Evolutionary conservation across 331 rosid species (phyloP).

Genomic region (Cydonia oblonga): DNA sequence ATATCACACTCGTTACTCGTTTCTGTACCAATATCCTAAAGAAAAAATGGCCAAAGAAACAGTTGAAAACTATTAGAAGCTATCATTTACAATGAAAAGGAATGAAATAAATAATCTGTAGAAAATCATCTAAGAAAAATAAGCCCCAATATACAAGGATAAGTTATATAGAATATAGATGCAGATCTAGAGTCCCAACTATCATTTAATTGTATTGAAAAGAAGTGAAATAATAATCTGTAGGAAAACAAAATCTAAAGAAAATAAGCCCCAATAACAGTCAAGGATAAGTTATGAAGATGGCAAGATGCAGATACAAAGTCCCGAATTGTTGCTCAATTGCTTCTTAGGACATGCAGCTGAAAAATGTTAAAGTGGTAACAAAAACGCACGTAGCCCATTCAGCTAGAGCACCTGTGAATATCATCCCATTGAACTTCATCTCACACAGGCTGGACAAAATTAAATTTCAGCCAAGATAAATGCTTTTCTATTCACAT

Average conservation of each 20-base stretch:
- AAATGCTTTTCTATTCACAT: not conserved
- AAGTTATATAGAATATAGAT: no score
- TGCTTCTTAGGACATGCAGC: not conserved
- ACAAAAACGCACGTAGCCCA: not conserved
- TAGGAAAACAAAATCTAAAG: not conserved
- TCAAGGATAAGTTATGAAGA: not conserved
- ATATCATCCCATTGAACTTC: not conserved
- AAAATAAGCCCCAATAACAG: not conserved
- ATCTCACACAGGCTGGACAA: not conserved
- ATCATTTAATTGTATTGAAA: no score
- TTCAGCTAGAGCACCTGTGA: not conserved
- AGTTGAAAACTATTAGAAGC: not conserved
- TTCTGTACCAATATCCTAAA: not conserved
- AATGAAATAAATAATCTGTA: not conserved
- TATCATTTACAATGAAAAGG: no score
- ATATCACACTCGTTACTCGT: not conserved
- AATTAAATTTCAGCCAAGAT: not conserved
- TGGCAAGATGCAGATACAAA: not conserved
- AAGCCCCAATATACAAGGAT: not conserved
- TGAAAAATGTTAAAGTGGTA: not conserved
- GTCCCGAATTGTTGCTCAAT: not conserved
- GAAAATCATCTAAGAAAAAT: not conserved
- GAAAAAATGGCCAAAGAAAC: not conserved
- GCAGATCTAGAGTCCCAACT: not conserved
- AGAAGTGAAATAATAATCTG: no score